Conservation (phyloP, 257 asterid genomes). For the Nyctanthes arbortristis region DNA sequence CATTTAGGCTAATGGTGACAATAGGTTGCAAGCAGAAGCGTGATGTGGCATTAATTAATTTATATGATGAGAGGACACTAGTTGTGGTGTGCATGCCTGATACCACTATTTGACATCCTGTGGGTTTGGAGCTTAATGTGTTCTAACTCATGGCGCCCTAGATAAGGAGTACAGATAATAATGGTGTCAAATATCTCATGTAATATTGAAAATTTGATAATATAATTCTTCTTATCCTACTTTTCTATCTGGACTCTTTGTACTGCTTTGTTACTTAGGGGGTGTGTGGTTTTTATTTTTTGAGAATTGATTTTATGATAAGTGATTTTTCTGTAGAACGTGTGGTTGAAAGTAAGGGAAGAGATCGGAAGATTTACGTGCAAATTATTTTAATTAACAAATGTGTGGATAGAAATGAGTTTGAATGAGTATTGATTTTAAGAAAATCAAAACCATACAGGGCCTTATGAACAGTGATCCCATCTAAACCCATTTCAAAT, state of each 20-base stretch:
- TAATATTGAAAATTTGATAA: not conserved
- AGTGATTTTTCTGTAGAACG: too few species aligned
- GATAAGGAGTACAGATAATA: not conserved
- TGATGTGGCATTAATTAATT: not conserved
- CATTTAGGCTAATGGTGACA: not conserved
- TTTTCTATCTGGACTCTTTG: not conserved
- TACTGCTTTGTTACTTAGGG: conserved; percentile 2
- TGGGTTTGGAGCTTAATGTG: not conserved
- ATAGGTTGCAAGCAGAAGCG: not conserved
- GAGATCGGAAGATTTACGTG: too few species aligned
- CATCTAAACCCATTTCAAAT: not conserved
- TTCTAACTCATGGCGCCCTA: not conserved
- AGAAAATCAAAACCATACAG: too few species aligned
- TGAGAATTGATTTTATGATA: too few species aligned
- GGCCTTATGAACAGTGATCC: too few species aligned
- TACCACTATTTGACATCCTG: not conserved
- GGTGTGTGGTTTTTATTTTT: too few species aligned
- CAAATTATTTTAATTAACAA: too few species aligned
- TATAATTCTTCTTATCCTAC: not conserved
- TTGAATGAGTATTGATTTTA: too few species aligned
- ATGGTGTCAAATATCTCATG: not conserved
- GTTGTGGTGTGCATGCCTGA: not conserved
- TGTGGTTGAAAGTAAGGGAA: too few species aligned
- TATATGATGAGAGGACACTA: not conserved
- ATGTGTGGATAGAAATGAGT: too few species aligned